Conservation (phyloP, 73 alveolate genomes). For the Paramecium pentaurelia region DNA sequence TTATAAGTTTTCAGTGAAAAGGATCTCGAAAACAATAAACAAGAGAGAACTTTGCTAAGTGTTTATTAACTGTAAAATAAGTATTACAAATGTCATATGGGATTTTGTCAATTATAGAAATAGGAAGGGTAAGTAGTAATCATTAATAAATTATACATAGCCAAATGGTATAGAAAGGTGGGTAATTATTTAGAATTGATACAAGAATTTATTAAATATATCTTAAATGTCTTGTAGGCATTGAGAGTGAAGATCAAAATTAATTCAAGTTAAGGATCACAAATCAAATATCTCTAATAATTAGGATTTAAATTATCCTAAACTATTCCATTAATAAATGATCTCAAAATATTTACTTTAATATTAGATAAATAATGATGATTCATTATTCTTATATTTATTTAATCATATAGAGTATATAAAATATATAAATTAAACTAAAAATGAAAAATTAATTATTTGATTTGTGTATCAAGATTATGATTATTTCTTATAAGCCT, state of each 20-base stretch:
- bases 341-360: conserved; percentile 9
- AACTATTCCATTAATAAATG: neutral
- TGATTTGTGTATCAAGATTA: neutral
- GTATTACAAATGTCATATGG: conserved; percentile 42
- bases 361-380: conserved; percentile 32
- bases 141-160: conserved; percentile 2
- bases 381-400: neutral
- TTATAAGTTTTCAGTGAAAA: neutral
- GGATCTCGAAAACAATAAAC: neutral
- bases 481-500: neutral
- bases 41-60: neutral
- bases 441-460: neutral
- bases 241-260: neutral
- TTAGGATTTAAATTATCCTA: neutral
- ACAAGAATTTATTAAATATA: conserved; percentile 16
- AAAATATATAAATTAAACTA: neutral
- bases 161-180: conserved; percentile 34
- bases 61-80: neutral
- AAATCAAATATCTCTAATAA: neutral
- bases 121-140: neutral
- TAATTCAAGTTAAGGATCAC: neutral
- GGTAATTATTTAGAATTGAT: neutral
- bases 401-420: neutral
- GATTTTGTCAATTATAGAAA: neutral
- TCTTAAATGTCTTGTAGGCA: neutral